These are phyloP conservation scores for Colletotrichum filicis DNA, from an alignment of 2,329 filamentous ascomycete species.

Conservation along the genomic window DNA sequence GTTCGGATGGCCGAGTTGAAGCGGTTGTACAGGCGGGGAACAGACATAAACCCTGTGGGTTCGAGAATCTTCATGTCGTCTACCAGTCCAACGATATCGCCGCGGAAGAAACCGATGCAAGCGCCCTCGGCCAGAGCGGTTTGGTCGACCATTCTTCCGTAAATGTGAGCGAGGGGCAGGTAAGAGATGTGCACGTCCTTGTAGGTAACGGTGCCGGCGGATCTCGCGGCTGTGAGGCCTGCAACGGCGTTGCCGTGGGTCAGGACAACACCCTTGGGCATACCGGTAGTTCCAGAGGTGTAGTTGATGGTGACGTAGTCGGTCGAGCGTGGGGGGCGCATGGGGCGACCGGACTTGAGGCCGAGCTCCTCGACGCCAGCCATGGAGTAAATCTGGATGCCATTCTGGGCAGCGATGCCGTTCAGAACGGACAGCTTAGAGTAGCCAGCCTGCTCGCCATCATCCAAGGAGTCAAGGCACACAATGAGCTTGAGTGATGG, in stretches of 20 bases:
- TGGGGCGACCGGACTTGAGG: conserved; percentile 73
- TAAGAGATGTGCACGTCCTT: conserved; percentile 83
- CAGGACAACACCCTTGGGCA: conserved; percentile 85
- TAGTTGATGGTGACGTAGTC: conserved; percentile 93
- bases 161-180: conserved; percentile 94
- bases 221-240: conserved; percentile 71
- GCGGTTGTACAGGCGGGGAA: conserved; percentile 91
- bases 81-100: conserved; percentile 85
- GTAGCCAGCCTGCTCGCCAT: conserved; percentile 79
- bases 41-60: conserved; percentile 86
- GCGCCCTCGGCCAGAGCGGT: conserved; percentile 76
- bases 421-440: conserved; percentile 85
- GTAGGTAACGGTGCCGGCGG: conserved; percentile 60
- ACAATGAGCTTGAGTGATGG: conserved; percentile 89
- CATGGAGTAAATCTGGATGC: conserved; percentile 83
- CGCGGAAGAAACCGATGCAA: conserved; percentile 91
- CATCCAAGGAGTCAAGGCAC: conserved; percentile 84
- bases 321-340: conserved; percentile 76
- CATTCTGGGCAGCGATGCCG: conserved; percentile 77
- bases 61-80: conserved; percentile 91
- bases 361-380: conserved; percentile 85
- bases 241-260: conserved; percentile 86
- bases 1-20: conserved; percentile 87
- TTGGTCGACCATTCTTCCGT: conserved; percentile 86
- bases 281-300: conserved; percentile 86